Evolutionary conservation across 805 yeast genomes (phyloP).

Genomic region (Geotrichum ghanense): DNA sequence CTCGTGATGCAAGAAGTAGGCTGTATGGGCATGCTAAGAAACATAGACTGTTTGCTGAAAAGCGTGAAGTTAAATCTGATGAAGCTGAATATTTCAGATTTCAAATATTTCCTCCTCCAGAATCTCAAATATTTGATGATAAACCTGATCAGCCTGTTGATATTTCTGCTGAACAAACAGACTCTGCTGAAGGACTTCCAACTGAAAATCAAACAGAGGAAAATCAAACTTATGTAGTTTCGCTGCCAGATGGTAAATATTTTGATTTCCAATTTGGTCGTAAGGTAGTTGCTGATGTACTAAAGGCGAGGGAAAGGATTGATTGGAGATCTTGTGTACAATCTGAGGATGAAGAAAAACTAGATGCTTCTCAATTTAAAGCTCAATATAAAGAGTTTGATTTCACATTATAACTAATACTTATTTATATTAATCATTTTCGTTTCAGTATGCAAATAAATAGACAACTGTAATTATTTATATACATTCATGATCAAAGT

Average conservation of each 20-base stretch:
- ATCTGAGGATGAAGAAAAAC: conserved; percentile 45
- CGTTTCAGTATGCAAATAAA: no score
- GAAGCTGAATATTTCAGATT: conserved; percentile 3
- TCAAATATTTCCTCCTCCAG: not conserved
- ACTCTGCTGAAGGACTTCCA: not conserved
- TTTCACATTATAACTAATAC: conserved; percentile 29
- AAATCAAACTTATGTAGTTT: conserved; percentile 15
- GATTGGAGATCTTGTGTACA: conserved; percentile 76
- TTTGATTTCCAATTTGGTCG: conserved; percentile 80
- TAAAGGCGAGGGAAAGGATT: conserved; percentile 47
- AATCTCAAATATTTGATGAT: not conserved
- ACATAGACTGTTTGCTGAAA: not conserved
- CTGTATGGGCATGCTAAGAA: conserved; percentile 12
- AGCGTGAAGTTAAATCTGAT: conserved; percentile 6
- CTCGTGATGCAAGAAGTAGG: conserved; percentile 34
- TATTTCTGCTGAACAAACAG: not conserved
- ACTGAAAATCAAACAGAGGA: conserved; percentile 21
- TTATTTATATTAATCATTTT: no score
- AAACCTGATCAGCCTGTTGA: not conserved
- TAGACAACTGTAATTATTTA: no score
- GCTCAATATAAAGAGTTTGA: conserved; percentile 42
- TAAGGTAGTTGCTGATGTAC: conserved; percentile 54
- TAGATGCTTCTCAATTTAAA: conserved; percentile 56
- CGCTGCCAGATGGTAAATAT: conserved; percentile 11
- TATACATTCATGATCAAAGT: no score